Evolutionary conservation across 495 filamentous ascomycete genomes (phyloP).

Genomic region (Monascus purpureus): DNA sequence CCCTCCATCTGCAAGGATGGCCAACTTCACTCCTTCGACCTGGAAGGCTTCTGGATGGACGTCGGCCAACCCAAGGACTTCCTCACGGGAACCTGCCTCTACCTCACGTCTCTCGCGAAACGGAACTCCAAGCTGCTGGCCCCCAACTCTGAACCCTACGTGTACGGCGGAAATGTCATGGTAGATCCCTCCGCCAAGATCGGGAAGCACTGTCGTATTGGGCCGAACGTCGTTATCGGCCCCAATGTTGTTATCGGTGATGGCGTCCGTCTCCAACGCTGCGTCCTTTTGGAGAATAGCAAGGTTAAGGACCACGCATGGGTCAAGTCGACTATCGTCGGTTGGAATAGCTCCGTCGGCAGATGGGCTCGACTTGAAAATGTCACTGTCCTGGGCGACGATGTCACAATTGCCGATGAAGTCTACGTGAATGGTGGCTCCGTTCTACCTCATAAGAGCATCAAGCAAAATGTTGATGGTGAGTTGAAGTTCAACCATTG

Average conservation of each 20-base stretch:
- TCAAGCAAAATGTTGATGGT: constrained; percentile 96
- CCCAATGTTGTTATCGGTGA: constrained; percentile 91
- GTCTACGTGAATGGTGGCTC: constrained; percentile 98
- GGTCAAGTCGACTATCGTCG: constrained; percentile 98
- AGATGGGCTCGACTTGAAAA: constrained; percentile 96
- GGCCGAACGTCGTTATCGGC: constrained; percentile 93
- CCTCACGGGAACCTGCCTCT: constrained; percentile 90
- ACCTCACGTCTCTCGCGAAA: constrained; percentile 87
- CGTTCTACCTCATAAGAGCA: constrained; percentile 94
- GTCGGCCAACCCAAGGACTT: constrained; percentile 99
- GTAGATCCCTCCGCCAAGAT: constrained; percentile 93
- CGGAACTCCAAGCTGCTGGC: constrained; percentile 79
- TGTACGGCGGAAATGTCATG: constrained; percentile 92
- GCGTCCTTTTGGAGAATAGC: constrained; percentile 74
- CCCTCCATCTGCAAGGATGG: constrained; percentile 84
- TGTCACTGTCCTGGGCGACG: constrained; percentile 91
- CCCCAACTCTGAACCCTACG: constrained; percentile 59
- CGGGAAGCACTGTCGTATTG: constrained; percentile 96
- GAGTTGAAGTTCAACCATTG: constrained; percentile 13
- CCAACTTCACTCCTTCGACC: constrained; percentile 90
- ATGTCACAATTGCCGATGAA: constrained; percentile 98
- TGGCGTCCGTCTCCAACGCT: constrained; percentile 87
- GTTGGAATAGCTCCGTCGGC: constrained; percentile 95
- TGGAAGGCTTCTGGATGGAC: constrained; percentile 99
- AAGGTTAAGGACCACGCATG: constrained; percentile 99